These are phyloP conservation scores for Nemania diffusa DNA, from an alignment of 2,329 filamentous ascomycete genomes.

Conservation along the genomic window DNA sequence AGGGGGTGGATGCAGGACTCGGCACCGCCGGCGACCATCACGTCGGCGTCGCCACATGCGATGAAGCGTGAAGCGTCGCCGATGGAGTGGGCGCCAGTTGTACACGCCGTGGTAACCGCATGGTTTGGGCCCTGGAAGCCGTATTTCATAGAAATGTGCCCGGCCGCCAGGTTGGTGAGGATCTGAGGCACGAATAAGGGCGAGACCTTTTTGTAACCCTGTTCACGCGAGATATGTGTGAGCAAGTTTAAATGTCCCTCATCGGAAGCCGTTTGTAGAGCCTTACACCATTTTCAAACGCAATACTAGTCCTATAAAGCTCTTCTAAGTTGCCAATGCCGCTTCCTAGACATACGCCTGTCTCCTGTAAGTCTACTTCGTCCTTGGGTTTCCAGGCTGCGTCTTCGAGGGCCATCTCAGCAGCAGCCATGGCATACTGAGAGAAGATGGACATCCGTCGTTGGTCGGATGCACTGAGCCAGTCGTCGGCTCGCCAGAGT, in stretches of 20 bases:
- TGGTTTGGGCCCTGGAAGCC: conserved; percentile 93
- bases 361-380: conserved; percentile 74
- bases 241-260: conserved; percentile 13
- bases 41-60: conserved; percentile 87
- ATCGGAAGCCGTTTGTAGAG: conserved; percentile 1
- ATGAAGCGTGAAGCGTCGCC: conserved; percentile 95
- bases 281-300: conserved; percentile 76
- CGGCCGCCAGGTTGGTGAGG: conserved; percentile 93
- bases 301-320: conserved; percentile 83
- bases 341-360: conserved; percentile 92
- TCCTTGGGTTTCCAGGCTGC: conserved; percentile 76
- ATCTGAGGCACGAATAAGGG: conserved; percentile 93
- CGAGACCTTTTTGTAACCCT: conserved; percentile 94
- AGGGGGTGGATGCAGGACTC: conserved; percentile 97
- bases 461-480: conserved; percentile 64
- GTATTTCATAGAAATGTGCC: conserved; percentile 92
- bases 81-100: conserved; percentile 93
- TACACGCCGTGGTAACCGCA: conserved; percentile 92
- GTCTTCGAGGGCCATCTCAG: conserved; percentile 86
- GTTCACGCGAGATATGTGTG: conserved; percentile 25
- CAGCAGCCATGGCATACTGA: conserved; percentile 89
- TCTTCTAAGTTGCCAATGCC: conserved; percentile 96
- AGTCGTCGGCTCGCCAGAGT: conserved; percentile 63
- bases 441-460: conserved; percentile 91
- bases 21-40: conserved; percentile 95